Percentiles rank a stretch among this genome's conserved stretches.
phyloP scores from a whole-genome alignment of 1,139 yeast genomes.

The Schizosaccharomyces versatilis region DNA sequence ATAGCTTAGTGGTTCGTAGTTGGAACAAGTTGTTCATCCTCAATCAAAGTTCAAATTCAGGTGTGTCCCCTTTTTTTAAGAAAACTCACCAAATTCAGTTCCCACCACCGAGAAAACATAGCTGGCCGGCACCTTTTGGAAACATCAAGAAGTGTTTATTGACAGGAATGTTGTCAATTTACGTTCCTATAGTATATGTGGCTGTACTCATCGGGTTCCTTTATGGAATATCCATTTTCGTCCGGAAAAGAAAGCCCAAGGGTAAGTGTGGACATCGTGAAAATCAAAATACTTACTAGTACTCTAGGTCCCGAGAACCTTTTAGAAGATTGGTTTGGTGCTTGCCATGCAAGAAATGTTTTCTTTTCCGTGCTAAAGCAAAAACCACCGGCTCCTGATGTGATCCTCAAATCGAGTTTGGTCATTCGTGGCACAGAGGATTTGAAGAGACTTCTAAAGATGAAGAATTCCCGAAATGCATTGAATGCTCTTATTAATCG shows the following conservation, averaged over 20 bases:
- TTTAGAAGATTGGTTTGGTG: background rate
- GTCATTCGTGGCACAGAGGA: conserved; percentile 58
- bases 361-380: background rate
- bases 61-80: no score
- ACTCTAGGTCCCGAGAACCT: background rate
- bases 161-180: background rate
- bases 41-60: no score
- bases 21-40: no score
- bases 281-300: conserved; percentile 19
- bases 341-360: background rate
- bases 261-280: no score
- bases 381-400: background rate
- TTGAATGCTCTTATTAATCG: conserved; percentile 54
- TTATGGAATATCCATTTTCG: background rate
- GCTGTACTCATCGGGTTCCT: background rate
- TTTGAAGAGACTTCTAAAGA: conserved; percentile 38
- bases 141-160: no score
- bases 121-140: no score
- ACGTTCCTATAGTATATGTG: background rate
- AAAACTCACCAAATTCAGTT: no score
- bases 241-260: background rate
- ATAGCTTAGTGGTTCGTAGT: no score
- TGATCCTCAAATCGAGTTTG: conserved; percentile 37
- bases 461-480: conserved; percentile 50
- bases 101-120: no score